Conservation (phyloP, 1,284 basidiomycete species). For the Rugosomyces carneus region DNA sequence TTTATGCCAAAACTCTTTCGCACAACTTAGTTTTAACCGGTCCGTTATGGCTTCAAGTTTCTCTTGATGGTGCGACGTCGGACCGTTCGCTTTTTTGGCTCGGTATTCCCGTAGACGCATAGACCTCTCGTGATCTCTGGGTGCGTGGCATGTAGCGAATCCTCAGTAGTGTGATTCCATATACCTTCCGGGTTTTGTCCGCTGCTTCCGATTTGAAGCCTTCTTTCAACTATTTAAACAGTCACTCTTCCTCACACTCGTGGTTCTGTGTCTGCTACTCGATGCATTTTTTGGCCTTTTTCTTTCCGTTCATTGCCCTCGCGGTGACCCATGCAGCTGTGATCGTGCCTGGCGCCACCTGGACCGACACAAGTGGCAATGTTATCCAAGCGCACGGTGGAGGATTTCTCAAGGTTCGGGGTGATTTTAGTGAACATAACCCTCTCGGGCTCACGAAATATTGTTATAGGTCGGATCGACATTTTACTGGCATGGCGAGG, state of each 20-base stretch:
- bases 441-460: neutral
- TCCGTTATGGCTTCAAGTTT: slow-evolving; percentile 7
- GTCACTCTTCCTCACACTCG: neutral
- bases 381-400: slow-evolving; percentile 62
- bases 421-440: neutral
- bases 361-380: slow-evolving; percentile 58
- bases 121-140: slow-evolving; percentile 5
- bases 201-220: neutral
- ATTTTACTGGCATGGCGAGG: slow-evolving; percentile 63
- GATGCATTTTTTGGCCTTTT: slow-evolving; percentile 14
- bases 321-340: slow-evolving; percentile 28
- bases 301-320: slow-evolving; percentile 12
- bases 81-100: slow-evolving; percentile 1
- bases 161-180: neutral
- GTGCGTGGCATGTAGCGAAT: slow-evolving; percentile 1
- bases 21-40: slow-evolving; percentile 1
- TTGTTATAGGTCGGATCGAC: slow-evolving; percentile 40
- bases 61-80: neutral
- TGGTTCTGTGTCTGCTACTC: slow-evolving; percentile 1
- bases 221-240: slow-evolving; percentile 9
- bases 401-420: slow-evolving; percentile 44
- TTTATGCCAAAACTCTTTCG: too few relatives aligned
- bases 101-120: neutral
- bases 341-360: slow-evolving; percentile 58
- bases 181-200: slow-evolving; percentile 9